phyloP scores from a whole-genome alignment of 2,329 filamentous ascomycete genomes.

The Verticillium nubilum region DNA sequence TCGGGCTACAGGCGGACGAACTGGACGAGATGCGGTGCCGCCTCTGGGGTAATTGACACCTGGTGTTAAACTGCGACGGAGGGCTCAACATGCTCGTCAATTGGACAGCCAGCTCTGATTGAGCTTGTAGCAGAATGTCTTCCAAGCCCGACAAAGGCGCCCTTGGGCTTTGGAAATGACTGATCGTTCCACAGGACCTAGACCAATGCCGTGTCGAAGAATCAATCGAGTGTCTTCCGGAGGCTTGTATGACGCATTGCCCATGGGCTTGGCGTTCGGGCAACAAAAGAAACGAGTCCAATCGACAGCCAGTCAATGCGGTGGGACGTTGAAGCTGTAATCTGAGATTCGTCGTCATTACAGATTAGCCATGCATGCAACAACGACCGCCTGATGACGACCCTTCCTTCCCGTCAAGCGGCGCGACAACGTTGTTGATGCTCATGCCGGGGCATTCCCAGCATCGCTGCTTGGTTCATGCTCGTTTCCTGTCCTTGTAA shows the following conservation, averaged over 20 bases:
- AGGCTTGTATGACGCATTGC: background rate
- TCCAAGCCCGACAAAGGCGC: background rate
- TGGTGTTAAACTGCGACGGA: background rate
- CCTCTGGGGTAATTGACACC: background rate
- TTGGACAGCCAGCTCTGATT: background rate
- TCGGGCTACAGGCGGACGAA: background rate
- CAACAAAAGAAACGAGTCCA: background rate
- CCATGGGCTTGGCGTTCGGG: background rate
- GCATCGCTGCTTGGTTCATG: background rate
- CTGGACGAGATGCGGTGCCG: background rate
- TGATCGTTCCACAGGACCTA: background rate
- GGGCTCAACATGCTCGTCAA: background rate
- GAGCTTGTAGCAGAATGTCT: background rate
- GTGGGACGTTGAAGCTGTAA: background rate
- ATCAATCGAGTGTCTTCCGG: background rate
- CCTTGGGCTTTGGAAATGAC: background rate
- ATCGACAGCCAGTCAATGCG: background rate
- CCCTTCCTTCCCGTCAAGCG: background rate
- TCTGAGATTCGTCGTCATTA: background rate
- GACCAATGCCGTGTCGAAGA: background rate
- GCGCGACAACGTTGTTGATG: background rate
- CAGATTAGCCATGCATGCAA: background rate
- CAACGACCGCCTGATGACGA: background rate
- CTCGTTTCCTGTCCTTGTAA: background rate
- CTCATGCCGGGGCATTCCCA: background rate